These are phyloP conservation scores for Fimicolochytrium jonesii DNA, from an alignment of 192 early-diverging fungal species.

Conservation along the genomic window DNA sequence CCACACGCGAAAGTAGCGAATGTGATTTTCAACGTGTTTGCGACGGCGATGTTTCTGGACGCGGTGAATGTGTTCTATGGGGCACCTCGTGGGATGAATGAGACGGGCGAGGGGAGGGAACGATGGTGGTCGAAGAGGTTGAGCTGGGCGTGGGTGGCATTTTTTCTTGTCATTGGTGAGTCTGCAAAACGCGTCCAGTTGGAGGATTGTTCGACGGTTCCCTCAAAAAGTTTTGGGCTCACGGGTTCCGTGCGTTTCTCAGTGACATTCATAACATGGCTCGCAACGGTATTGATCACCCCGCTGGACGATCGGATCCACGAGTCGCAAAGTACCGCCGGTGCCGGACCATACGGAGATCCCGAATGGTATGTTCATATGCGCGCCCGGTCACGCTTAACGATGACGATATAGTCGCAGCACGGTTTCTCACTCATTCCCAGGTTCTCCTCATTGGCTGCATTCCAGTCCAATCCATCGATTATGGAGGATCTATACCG, in stretches of 20 bases:
- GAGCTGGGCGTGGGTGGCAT: background rate
- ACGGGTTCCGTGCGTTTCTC: background rate
- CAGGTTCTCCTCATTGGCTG: background rate
- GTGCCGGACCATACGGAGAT: conserved; percentile 11
- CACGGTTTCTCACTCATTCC: no score
- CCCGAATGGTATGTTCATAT: conserved; percentile 13
- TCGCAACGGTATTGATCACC: conserved; percentile 4
- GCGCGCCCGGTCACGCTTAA: background rate
- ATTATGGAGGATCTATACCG: background rate
- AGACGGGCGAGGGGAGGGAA: background rate
- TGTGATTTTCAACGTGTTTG: conserved; percentile 2
- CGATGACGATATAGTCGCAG: no score
- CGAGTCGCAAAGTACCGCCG: conserved; percentile 1
- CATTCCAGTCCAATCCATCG: background rate
- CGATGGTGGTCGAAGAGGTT: background rate
- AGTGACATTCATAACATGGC: conserved; percentile 4
- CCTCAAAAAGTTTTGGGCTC: no score
- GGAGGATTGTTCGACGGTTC: no score
- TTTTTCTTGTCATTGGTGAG: background rate
- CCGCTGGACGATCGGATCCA: conserved; percentile 6
- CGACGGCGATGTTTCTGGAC: conserved; percentile 1
- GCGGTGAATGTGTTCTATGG: background rate
- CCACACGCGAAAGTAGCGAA: background rate
- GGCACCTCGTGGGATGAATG: conserved; percentile 6
- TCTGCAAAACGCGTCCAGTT: background rate